Conservation (phyloP, 2,329 filamentous ascomycete species). For the Raffaelea albimanens region DNA sequence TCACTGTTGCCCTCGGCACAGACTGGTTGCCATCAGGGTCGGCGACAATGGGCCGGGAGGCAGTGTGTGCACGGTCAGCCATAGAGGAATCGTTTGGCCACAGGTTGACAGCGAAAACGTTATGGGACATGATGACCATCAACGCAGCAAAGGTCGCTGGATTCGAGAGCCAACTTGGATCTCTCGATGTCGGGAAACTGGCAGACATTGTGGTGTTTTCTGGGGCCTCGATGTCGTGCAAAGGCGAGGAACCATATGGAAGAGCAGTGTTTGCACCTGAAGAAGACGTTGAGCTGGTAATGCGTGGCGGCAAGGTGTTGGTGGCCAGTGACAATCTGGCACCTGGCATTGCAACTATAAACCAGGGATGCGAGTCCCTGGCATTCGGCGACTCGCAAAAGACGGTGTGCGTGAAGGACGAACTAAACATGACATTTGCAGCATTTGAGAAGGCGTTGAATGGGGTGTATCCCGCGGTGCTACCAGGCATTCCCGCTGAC, state of each 20-base stretch:
- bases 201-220: slow-evolving; percentile 33
- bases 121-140: slow-evolving; percentile 30
- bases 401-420: slow-evolving; percentile 15
- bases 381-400: slow-evolving; percentile 13
- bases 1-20: slow-evolving; percentile 20
- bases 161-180: slow-evolving; percentile 29
- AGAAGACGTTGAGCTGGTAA: slow-evolving; percentile 18
- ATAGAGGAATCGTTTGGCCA: slow-evolving; percentile 9
- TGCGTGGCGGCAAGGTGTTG: slow-evolving; percentile 17
- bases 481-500: slow-evolving; percentile 7
- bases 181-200: slow-evolving; percentile 28
- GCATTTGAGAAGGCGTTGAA: slow-evolving; percentile 13
- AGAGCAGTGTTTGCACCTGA: slow-evolving; percentile 15
- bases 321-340: slow-evolving; percentile 9
- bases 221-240: not conserved
- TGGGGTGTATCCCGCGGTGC: slow-evolving; percentile 16
- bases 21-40: slow-evolving; percentile 22
- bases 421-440: slow-evolving; percentile 15
- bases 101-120: slow-evolving; percentile 11
- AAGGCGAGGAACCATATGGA: slow-evolving; percentile 10
- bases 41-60: slow-evolving; percentile 19
- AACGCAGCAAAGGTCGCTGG: slow-evolving; percentile 29
- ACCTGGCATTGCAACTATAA: slow-evolving; percentile 1
- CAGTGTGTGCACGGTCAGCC: slow-evolving; percentile 13
- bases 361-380: slow-evolving; percentile 12